Conservation (phyloP, 2,329 filamentous ascomycete species). For the Cadophora sp. region DNA sequence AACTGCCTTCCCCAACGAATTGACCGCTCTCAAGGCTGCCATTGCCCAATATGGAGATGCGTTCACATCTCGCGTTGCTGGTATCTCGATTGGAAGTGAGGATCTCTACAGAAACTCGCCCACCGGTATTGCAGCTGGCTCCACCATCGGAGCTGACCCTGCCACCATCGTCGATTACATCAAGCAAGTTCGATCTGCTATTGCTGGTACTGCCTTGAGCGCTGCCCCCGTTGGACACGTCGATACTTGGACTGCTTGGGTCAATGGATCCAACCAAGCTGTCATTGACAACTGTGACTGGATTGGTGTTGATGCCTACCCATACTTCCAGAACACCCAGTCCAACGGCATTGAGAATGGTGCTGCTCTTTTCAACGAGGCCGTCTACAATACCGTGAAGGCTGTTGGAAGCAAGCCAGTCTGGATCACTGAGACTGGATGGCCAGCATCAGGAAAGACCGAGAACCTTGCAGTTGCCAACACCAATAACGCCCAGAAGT, state of each 20-base stretch:
- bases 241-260: conserved; percentile 86
- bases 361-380: conserved; percentile 71
- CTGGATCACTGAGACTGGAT: conserved; percentile 90
- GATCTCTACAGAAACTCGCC: conserved; percentile 82
- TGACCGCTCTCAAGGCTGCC: conserved; percentile 73
- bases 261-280: conserved; percentile 73
- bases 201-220: conserved; percentile 66
- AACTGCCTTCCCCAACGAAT: conserved; percentile 71
- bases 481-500: conserved; percentile 74
- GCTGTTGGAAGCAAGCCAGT: conserved; percentile 72
- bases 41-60: conserved; percentile 71
- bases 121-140: conserved; percentile 68
- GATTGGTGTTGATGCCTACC: conserved; percentile 83
- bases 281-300: conserved; percentile 77
- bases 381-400: conserved; percentile 64
- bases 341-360: conserved; percentile 70
- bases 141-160: conserved; percentile 68
- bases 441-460: conserved; percentile 75
- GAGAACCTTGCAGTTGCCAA: conserved; percentile 68
- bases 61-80: conserved; percentile 72
- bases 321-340: conserved; percentile 79
- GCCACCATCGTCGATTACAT: conserved; percentile 72
- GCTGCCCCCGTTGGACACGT: conserved; percentile 76
- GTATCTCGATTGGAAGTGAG: conserved; percentile 87
- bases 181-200: conserved; percentile 65